Percentiles rank a stretch among this genome's conserved stretches.
Evolutionary conservation across 345 rosid species (phyloP).

Genomic region (Atalantia buxifolia): DNA sequence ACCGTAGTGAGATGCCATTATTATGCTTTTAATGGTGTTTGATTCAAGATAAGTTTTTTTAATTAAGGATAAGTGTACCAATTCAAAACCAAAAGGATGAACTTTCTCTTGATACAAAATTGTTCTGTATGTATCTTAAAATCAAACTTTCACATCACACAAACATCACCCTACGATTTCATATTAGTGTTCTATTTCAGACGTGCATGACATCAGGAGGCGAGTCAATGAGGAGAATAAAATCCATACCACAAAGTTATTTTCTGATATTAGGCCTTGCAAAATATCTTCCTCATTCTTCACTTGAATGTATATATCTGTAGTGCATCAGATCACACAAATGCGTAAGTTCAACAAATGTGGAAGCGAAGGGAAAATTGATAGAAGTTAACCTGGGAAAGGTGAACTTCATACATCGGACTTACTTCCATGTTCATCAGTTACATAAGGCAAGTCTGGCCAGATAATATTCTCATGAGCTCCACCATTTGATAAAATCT

Average conservation of each 20-base stretch:
- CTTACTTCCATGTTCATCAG: slow-evolving; percentile 91
- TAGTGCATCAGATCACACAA: slow-evolving; percentile 21
- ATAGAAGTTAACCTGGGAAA: background rate
- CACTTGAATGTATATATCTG: slow-evolving; percentile 88
- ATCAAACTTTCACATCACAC: background rate
- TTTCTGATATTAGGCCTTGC: slow-evolving; percentile 61
- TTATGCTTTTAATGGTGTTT: background rate
- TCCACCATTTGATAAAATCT: slow-evolving; percentile 51
- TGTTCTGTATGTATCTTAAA: background rate
- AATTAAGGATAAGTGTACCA: background rate
- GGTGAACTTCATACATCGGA: slow-evolving; percentile 10
- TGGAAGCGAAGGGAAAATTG: background rate
- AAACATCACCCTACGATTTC: background rate
- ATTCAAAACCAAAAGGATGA: background rate
- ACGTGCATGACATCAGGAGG: background rate
- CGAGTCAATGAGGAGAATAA: slow-evolving; percentile 9
- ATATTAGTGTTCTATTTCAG: background rate
- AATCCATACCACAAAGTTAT: slow-evolving; percentile 68
- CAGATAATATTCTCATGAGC: slow-evolving; percentile 72
- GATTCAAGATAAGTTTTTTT: too few species aligned
- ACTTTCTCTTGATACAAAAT: background rate
- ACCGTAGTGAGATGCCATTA: background rate
- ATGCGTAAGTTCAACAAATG: slow-evolving; percentile 5
- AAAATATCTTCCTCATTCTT: slow-evolving; percentile 78
- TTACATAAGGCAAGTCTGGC: slow-evolving; percentile 83